These are phyloP conservation scores for Solanum chmielewskii DNA, from an alignment of 257 asterid species.

Conservation along the genomic window DNA sequence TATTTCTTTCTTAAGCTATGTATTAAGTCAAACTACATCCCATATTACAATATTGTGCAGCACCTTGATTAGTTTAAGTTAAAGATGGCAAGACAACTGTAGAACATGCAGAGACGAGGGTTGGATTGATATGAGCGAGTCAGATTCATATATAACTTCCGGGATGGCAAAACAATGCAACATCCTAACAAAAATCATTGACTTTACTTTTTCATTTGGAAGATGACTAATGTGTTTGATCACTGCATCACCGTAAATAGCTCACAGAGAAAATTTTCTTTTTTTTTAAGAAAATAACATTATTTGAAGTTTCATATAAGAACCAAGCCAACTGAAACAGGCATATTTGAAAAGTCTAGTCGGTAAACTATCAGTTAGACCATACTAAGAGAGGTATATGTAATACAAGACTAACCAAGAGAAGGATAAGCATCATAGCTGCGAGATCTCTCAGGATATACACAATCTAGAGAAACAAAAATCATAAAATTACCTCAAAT, in stretches of 20 bases:
- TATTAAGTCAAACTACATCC: background rate
- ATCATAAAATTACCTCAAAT: conserved; percentile 52
- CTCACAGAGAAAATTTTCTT: background rate
- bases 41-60: background rate
- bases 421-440: background rate
- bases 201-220: background rate
- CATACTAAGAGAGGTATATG: background rate
- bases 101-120: background rate
- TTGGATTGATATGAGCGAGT: background rate
- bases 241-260: background rate
- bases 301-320: background rate
- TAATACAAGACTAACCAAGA: background rate
- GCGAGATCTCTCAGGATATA: background rate
- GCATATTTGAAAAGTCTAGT: background rate
- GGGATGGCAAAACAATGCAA: background rate
- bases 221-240: background rate
- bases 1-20: background rate
- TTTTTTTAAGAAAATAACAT: background rate
- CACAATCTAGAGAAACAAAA: background rate
- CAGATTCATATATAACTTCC: background rate
- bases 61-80: background rate
- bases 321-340: background rate
- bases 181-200: background rate
- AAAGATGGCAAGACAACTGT: background rate
- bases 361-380: background rate